A percentile compares a stretch with the other conserved stretches of the same genome.
phyloP scores from a whole-genome alignment of 495 filamentous ascomycete genomes.

The Astrothelium subdiscretum region DNA sequence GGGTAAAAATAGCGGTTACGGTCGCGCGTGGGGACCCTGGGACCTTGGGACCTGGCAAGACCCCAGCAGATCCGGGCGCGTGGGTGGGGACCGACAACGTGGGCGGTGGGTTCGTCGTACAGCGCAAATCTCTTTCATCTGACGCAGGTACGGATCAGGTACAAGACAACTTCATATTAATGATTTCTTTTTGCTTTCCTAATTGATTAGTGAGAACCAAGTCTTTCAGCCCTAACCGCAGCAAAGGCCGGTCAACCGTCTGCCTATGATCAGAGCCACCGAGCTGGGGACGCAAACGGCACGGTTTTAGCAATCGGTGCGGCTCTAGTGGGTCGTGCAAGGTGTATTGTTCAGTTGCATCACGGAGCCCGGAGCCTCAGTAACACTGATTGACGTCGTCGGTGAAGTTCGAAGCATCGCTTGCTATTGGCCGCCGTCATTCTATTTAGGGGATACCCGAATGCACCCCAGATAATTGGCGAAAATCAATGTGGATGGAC shows the following conservation, averaged over 20 bases:
- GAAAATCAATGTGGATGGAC: background rate
- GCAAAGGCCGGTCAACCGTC: background rate
- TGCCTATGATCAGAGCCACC: background rate
- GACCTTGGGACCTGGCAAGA: no score
- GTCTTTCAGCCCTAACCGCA: conserved; percentile 3
- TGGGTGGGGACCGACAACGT: background rate
- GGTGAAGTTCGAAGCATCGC: background rate
- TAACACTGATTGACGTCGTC: background rate
- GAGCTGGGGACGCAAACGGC: background rate
- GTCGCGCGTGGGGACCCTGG: background rate
- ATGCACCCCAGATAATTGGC: background rate
- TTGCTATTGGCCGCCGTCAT: background rate
- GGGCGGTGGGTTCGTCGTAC: background rate
- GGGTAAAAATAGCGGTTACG: conserved; percentile 1
- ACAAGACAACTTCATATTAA: no score
- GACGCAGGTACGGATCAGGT: conserved; percentile 3
- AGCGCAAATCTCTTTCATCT: background rate
- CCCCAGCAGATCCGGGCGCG: background rate
- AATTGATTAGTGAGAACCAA: no score
- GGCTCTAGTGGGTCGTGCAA: background rate
- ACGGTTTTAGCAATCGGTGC: background rate
- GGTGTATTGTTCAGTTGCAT: background rate
- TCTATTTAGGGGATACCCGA: background rate
- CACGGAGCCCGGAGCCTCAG: background rate
- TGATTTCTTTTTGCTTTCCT: background rate